These are phyloP conservation scores for Schizochytrium sp. DNA, from an alignment of 108 stramenopile genomes.

Conservation along the genomic window DNA sequence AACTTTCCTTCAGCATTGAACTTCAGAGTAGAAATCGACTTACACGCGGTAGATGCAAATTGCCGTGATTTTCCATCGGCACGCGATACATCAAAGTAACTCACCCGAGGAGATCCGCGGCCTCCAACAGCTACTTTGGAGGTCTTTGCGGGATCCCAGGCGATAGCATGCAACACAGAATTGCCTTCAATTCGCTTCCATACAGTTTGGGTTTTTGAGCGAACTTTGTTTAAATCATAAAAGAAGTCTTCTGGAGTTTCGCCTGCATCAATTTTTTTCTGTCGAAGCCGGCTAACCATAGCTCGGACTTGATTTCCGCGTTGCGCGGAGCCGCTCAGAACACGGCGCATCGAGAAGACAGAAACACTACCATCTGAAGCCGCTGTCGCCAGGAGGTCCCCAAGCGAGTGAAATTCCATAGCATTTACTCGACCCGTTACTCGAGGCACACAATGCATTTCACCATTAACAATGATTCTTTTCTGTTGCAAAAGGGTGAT, in stretches of 20 bases:
- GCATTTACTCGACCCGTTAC: not conserved
- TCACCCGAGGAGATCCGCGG: not conserved
- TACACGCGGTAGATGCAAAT: not conserved
- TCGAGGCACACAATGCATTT: not conserved
- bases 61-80: not conserved
- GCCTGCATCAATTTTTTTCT: not conserved
- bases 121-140: not conserved
- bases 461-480: not conserved
- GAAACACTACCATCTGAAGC: slow-evolving; percentile 28
- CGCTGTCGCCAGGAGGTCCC: slow-evolving; percentile 19
- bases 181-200: slow-evolving; percentile 24
- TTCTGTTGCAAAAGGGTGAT: slow-evolving; percentile 11
- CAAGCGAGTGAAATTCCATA: not conserved
- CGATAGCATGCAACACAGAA: not conserved
- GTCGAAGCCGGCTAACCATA: not conserved
- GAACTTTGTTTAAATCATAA: slow-evolving; percentile 1
- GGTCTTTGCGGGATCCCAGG: not conserved
- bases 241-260: slow-evolving; percentile 6
- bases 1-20: not conserved
- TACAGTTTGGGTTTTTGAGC: not conserved
- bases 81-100: slow-evolving; percentile 30
- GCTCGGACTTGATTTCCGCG: not conserved
- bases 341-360: not conserved
- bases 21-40: not conserved
- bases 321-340: not conserved